phyloP scores from a whole-genome alignment of 257 asterid genomes.

The Nicotiana knightiana region DNA sequence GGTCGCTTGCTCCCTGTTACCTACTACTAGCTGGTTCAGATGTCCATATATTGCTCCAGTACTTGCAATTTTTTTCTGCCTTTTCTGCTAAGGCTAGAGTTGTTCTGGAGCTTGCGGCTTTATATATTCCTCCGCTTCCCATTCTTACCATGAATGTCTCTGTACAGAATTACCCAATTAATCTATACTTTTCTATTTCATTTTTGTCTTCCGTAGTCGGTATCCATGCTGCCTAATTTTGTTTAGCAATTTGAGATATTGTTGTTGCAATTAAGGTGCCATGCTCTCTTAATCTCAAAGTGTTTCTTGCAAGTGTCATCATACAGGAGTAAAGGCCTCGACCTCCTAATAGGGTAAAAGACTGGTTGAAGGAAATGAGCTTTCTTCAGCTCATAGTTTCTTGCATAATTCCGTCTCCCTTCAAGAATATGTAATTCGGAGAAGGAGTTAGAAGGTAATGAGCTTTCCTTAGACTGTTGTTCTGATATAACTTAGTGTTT shows the following conservation, averaged over 20 bases:
- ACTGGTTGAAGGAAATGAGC: not conserved
- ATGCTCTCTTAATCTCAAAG: not conserved
- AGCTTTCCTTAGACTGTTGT: not conserved
- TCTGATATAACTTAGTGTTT: not conserved
- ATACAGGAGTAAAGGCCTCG: not conserved
- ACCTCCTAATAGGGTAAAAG: not conserved
- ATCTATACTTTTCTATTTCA: not conserved
- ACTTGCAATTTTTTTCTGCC: not conserved
- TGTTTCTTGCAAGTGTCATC: not conserved
- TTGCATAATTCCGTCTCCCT: not conserved
- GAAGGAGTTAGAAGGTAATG: not conserved
- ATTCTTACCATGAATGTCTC: slow-evolving; percentile 1
- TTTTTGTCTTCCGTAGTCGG: not conserved
- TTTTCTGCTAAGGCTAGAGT: not conserved
- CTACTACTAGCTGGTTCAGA: slow-evolving; percentile 2
- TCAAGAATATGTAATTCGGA: not conserved
- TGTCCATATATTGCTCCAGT: slow-evolving; percentile 8
- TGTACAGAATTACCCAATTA: not conserved
- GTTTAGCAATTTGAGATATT: not conserved
- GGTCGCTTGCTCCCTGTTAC: slow-evolving; percentile 11
- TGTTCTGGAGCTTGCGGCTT: slow-evolving; percentile 7
- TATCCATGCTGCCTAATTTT: not conserved
- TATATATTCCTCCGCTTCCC: not conserved
- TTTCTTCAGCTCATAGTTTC: not conserved
- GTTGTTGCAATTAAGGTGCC: not conserved